Evolutionary conservation across 495 filamentous ascomycete species (phyloP), one percentile per base, ranked within the genome.

Genomic region (Mytilinidion resinicola): DNA sequence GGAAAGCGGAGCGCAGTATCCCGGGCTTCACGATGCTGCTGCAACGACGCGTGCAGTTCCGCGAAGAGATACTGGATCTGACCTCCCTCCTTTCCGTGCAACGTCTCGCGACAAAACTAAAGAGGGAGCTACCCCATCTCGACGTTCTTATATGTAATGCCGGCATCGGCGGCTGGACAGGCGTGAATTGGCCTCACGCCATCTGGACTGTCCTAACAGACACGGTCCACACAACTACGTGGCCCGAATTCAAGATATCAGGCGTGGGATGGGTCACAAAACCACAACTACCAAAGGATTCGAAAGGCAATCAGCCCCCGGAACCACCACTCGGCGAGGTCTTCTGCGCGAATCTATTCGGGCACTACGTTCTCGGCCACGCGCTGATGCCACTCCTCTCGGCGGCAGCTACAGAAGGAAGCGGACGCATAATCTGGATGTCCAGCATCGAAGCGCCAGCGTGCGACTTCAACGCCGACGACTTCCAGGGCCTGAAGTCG

Each of bases 341-440:
- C 7, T 98, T 96, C 71, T 87, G 85, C 70, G 84, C 90, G 51
- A 97, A 97, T 67, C 80, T 95, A 33, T 96, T 98, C 67, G 93
- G 95, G 0, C 93, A 97, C 72, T 97, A 98, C 69, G 74, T 96
- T 61, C 85, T 98, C 17, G 81, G 81, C 15, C 91, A 96, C 69
- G 85, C 85, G 56, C 77, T 96, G 2, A 74, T 84, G 53, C 85
- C 89, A 0, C 76, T 96, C 9, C 77, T 97, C 44, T 81, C 71
- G 53, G 65, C 74, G 14, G 74, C 79, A 10, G 20, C 77, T 49
- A 4, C 30, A 15, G 72, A 67, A 1, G 74, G 71, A 15, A 67
- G 66, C 5, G 82, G 83, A 7, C 83, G 90, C 20, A 77, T 97
- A 48, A 81, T 98, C 54, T 96, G 93, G 91, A 78, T 91, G 1